phyloP scores from a whole-genome alignment of 2,329 filamentous ascomycete genomes.

The Fonsecaea pedrosoi region DNA sequence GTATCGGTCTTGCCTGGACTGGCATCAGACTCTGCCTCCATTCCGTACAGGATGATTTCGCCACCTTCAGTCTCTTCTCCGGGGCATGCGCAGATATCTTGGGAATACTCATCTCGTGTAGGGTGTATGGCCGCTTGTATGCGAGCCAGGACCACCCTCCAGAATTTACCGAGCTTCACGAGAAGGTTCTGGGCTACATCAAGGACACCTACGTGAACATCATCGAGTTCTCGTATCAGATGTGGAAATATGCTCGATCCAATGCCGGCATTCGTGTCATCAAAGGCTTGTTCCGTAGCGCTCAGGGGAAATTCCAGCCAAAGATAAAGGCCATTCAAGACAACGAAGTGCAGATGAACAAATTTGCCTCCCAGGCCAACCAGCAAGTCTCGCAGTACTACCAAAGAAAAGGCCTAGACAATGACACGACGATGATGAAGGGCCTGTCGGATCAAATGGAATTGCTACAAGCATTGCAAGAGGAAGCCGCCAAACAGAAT shows the following conservation, averaged over 20 bases:
- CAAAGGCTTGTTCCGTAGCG: conserved; percentile 1
- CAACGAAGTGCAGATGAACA: conserved; percentile 3
- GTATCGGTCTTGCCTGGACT: conserved; percentile 1
- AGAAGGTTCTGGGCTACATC: conserved; percentile 1
- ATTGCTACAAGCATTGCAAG: conserved; percentile 1
- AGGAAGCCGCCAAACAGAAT: conserved; percentile 4
- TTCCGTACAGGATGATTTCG: conserved; percentile 1
- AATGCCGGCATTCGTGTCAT: not conserved
- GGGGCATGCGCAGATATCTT: conserved; percentile 1
- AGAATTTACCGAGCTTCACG: conserved; percentile 1
- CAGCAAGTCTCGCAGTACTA: conserved; percentile 5
- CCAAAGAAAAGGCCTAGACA: not conserved
- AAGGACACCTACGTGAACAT: conserved; percentile 1
- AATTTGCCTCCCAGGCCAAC: conserved; percentile 4
- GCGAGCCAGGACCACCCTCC: not conserved
- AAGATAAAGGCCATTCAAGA: conserved; percentile 5
- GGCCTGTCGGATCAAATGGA: conserved; percentile 4
- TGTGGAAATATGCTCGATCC: conserved; percentile 7
- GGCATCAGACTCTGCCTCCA: conserved; percentile 6
- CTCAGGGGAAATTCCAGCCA: conserved; percentile 1
- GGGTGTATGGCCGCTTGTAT: conserved; percentile 4
- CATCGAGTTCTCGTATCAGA: conserved; percentile 8
- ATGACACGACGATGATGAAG: not conserved
- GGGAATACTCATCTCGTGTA: not conserved
- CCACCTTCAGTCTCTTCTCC: conserved; percentile 2